Conservation (phyloP, 2,329 filamentous ascomycete species). For the Talaromyces sp. region DNA sequence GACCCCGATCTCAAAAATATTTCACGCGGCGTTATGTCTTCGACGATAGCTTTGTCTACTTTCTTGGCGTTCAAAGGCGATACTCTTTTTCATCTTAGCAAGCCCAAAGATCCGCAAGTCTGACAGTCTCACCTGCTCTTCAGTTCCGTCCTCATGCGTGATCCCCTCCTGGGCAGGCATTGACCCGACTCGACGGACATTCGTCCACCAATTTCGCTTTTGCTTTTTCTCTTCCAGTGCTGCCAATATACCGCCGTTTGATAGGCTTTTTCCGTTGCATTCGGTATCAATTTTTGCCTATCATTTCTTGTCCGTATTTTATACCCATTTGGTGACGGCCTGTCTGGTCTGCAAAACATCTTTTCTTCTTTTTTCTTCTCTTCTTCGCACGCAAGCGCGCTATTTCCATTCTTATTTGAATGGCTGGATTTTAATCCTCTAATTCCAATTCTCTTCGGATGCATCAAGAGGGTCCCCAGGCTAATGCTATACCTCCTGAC, state of each 20-base stretch:
- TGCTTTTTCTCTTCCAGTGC: neutral
- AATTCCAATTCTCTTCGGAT: slow-evolving; percentile 11
- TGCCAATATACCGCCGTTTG: neutral
- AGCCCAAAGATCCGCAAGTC: neutral
- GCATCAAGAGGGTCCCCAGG: slow-evolving; percentile 1
- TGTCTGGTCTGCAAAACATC: slow-evolving; percentile 4
- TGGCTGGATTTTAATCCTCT: slow-evolving; percentile 13
- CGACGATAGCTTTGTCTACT: slow-evolving; percentile 28
- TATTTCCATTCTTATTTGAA: neutral
- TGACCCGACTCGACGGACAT: neutral
- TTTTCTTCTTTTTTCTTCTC: neutral
- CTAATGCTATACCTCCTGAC: neutral
- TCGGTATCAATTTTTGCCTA: neutral
- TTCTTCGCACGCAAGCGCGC: slow-evolving; percentile 4
- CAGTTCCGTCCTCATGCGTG: neutral
- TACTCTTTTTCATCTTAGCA: slow-evolving; percentile 4
- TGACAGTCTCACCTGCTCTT: neutral
- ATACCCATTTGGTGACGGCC: slow-evolving; percentile 14
- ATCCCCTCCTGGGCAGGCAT: neutral
- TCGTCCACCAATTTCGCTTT: neutral
- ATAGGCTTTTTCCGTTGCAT: neutral
- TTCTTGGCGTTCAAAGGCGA: slow-evolving; percentile 12
- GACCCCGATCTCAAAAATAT: slow-evolving; percentile 11
- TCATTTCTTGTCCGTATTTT: slow-evolving; percentile 8
- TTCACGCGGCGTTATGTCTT: slow-evolving; percentile 32